A percentile compares a stretch with the other conserved stretches of the same genome.
Conservation (phyloP, 208 protist genomes). For the Naegleria fowleri region DNA sequence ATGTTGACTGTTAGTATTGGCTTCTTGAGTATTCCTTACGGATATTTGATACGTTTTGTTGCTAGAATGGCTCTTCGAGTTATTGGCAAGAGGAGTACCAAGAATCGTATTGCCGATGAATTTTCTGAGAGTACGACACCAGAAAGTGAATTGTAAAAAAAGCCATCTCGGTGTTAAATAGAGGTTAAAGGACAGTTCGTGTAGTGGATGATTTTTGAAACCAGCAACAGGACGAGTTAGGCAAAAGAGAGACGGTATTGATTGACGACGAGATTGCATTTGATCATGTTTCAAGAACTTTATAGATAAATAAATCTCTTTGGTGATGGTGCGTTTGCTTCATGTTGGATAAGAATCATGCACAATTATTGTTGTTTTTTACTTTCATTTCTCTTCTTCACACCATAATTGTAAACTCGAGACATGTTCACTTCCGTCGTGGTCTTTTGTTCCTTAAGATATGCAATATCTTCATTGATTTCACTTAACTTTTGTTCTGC, state of each 20-base stretch:
- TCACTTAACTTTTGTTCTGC: conserved; percentile 42
- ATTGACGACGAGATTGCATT: no score
- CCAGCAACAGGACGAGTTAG: no score
- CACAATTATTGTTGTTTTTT: neutral
- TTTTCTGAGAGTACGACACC: neutral
- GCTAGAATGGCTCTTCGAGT: neutral
- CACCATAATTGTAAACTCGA: conserved; percentile 47
- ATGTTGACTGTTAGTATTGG: neutral
- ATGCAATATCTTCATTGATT: conserved; percentile 51
- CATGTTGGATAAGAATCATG: no score
- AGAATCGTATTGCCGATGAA: neutral
- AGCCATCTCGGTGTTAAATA: no score
- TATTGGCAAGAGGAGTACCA: neutral
- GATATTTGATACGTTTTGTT: neutral
- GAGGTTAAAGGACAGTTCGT: no score
- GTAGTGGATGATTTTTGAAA: no score
- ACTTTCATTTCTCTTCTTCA: conserved; percentile 38
- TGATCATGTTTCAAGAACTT: no score
- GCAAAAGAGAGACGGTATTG: no score
- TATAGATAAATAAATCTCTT: no score
- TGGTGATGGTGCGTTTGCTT: no score
- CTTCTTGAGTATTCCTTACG: neutral
- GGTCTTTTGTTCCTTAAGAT: conserved; percentile 65
- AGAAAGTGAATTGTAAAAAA: neutral
- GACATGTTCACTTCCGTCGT: conserved; percentile 56